Evolutionary conservation across 768 basidiomycete species (phyloP).

Genomic region (Agrocybe pediades): DNA sequence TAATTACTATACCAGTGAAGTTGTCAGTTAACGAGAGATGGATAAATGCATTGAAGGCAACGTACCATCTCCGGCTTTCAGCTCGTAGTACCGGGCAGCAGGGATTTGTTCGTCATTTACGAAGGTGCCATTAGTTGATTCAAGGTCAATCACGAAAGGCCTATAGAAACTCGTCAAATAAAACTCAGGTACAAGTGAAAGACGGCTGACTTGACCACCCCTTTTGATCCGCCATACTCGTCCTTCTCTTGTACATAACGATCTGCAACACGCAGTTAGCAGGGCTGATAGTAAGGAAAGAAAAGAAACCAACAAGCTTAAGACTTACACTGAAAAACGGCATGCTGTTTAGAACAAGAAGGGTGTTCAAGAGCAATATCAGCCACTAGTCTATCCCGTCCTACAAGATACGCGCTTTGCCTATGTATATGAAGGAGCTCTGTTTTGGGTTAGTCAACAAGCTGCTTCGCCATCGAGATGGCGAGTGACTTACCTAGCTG

Average conservation of each 20-base stretch:
- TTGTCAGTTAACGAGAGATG: not conserved
- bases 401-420: slow-evolving; percentile 94
- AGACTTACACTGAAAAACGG: slow-evolving; percentile 85
- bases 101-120: slow-evolving; percentile 91
- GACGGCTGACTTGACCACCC: slow-evolving; percentile 73
- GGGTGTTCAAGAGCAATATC: slow-evolving; percentile 93
- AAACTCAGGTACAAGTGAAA: not conserved
- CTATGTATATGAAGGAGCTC: slow-evolving; percentile 91
- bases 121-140: slow-evolving; percentile 95
- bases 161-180: slow-evolving; percentile 38
- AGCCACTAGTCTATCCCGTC: slow-evolving; percentile 83
- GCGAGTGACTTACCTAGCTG: slow-evolving; percentile 72
- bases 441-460: slow-evolving; percentile 31
- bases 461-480: not conserved
- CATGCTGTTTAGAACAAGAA: slow-evolving; percentile 98
- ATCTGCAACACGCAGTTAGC: slow-evolving; percentile 50
- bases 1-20: slow-evolving; percentile 58
- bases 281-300: slow-evolving; percentile 4
- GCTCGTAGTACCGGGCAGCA: slow-evolving; percentile 82
- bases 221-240: slow-evolving; percentile 80
- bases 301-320: not conserved
- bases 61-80: slow-evolving; percentile 79
- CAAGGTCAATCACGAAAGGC: slow-evolving; percentile 96
- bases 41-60: slow-evolving; percentile 3
- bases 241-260: slow-evolving; percentile 86